A percentile compares a stretch with the other conserved stretches of the same genome.
phyloP scores from a whole-genome alignment of 208 protist species.

The Trichomonas tenax region DNA sequence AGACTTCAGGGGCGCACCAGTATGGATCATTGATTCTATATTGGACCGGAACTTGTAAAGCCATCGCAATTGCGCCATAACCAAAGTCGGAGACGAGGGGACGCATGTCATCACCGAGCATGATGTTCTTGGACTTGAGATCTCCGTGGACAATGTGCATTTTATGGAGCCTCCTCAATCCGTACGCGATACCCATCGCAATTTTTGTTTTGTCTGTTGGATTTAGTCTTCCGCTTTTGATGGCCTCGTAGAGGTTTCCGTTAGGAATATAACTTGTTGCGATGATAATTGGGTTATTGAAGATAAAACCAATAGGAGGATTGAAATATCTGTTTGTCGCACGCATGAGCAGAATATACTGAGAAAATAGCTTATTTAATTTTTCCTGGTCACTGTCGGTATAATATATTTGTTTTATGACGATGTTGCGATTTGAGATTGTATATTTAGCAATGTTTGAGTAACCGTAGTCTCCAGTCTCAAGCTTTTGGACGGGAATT shows the following conservation, averaged over 20 bases:
- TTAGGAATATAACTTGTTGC: background rate
- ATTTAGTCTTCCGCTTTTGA: background rate
- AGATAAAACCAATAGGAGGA: background rate
- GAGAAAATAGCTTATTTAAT: background rate
- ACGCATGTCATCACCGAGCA: background rate
- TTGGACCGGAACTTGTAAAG: background rate
- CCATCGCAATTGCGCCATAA: background rate
- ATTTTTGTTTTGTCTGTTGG: background rate
- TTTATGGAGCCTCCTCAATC: background rate
- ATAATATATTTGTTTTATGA: background rate
- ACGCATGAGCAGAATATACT: background rate
- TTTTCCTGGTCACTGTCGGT: background rate
- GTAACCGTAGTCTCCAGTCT: background rate
- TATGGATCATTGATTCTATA: background rate
- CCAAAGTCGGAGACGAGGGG: background rate
- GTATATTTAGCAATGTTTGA: background rate
- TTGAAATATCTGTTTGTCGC: background rate
- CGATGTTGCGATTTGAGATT: background rate
- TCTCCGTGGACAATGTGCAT: background rate
- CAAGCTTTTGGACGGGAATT: background rate
- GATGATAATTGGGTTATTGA: background rate
- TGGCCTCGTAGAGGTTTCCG: background rate
- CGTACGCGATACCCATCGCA: background rate
- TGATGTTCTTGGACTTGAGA: background rate
- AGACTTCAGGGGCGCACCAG: background rate